These are phyloP conservation scores for Corymbia maculata DNA, from an alignment of 345 rosid species.

Conservation along the genomic window DNA sequence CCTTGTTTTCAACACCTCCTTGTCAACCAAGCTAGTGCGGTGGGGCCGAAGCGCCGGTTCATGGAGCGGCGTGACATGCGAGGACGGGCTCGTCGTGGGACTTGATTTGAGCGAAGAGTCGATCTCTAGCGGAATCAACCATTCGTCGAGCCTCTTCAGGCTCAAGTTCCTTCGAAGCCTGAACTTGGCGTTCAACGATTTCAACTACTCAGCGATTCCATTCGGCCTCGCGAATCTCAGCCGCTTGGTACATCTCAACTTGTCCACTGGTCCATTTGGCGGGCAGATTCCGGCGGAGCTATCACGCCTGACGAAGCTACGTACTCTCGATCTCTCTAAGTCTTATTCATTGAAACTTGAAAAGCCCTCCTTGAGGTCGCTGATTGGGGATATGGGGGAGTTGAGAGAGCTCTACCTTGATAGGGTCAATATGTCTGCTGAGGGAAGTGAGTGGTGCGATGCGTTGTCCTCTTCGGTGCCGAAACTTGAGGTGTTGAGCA, in stretches of 20 bases:
- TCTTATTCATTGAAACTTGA: neutral
- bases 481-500: conserved; percentile 8
- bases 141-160: conserved; percentile 12
- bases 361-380: neutral
- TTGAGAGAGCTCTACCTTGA: too few species aligned
- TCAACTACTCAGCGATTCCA: conserved; percentile 9
- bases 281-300: conserved; percentile 23
- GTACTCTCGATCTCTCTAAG: conserved; percentile 14
- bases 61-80: conserved; percentile 30
- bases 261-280: conserved; percentile 17
- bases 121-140: conserved; percentile 9
- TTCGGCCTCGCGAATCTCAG: conserved; percentile 11
- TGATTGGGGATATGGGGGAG: too few species aligned
- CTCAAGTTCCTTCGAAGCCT: conserved; percentile 20
- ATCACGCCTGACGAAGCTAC: conserved; percentile 6
- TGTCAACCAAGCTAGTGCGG: neutral
- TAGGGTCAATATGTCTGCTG: too few species aligned
- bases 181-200: conserved; percentile 23
- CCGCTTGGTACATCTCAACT: conserved; percentile 14
- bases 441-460: too few species aligned
- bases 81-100: conserved; percentile 9
- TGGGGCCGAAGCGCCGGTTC: conserved; percentile 14
- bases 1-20: neutral
- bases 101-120: conserved; percentile 27
- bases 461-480: neutral